A percentile compares a stretch with the other conserved stretches of the same genome.
These are phyloP conservation scores for Alternaria novae-zelandiae DNA, from an alignment of 2,329 filamentous ascomycete genomes.

Conservation along the genomic window DNA sequence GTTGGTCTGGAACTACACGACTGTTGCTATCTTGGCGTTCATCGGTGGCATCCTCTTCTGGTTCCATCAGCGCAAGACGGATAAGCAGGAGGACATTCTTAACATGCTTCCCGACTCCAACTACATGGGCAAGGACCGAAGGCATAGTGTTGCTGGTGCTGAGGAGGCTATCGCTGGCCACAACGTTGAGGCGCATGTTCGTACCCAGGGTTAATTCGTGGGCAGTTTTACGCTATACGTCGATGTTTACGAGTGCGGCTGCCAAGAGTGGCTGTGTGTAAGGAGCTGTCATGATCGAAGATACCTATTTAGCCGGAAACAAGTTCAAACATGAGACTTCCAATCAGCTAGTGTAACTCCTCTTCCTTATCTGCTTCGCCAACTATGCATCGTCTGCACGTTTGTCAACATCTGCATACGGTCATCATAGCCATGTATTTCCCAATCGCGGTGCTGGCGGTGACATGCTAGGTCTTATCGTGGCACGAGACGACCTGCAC, in stretches of 20 bases:
- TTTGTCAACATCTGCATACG: too few relatives aligned
- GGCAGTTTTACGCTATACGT: neutral
- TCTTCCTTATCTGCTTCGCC: too few relatives aligned
- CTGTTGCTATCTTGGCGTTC: slow-evolving; percentile 67
- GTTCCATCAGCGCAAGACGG: slow-evolving; percentile 69
- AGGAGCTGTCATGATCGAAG: neutral
- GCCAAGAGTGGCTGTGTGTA: neutral
- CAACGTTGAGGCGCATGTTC: neutral
- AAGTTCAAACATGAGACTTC: too few relatives aligned
- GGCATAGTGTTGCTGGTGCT: slow-evolving; percentile 25
- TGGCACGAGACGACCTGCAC: too few relatives aligned
- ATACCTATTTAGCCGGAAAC: slow-evolving; percentile 1
- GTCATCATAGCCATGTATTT: too few relatives aligned
- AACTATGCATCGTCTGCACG: too few relatives aligned
- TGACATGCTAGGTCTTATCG: too few relatives aligned
- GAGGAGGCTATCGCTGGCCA: slow-evolving; percentile 19
- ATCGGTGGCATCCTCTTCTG: slow-evolving; percentile 71
- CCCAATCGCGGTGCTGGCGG: too few relatives aligned
- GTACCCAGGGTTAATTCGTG: neutral
- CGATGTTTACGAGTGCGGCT: neutral
- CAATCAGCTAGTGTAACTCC: too few relatives aligned
- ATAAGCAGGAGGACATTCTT: slow-evolving; percentile 70
- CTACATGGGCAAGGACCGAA: slow-evolving; percentile 41
- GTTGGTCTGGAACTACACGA: slow-evolving; percentile 74
- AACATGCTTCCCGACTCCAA: slow-evolving; percentile 63